A percentile compares a stretch with the other conserved stretches of the same genome.
Evolutionary conservation across 805 yeast species (phyloP).

Genomic region (Wickerhamomyces ciferrii): DNA sequence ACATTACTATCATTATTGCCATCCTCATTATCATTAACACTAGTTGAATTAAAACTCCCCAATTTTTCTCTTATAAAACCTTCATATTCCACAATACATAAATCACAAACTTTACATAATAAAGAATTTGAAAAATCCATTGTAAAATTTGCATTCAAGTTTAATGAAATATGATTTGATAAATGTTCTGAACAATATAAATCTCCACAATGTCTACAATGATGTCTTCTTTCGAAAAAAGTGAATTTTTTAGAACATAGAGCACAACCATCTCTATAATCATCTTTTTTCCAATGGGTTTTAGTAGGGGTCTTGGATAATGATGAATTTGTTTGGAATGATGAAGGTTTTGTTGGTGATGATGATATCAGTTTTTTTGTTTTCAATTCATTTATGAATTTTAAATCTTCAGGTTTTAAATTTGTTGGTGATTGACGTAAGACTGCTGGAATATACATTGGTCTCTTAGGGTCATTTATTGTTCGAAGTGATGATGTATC

Average conservation of each 20-base stretch:
- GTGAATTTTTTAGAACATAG: conserved; percentile 68
- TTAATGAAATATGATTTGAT: conserved; percentile 47
- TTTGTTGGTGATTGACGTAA: conserved; percentile 47
- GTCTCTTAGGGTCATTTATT: conserved; percentile 73
- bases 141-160: conserved; percentile 56
- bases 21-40: conserved; percentile 1
- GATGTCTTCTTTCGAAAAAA: conserved; percentile 75
- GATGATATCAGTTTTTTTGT: conserved; percentile 14
- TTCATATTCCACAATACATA: conserved; percentile 59
- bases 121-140: conserved; percentile 52
- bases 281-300: conserved; percentile 72
- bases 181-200: conserved; percentile 71
- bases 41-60: conserved; percentile 4
- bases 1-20: conserved; percentile 1
- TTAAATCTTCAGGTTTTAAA: conserved; percentile 33
- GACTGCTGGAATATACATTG: conserved; percentile 89
- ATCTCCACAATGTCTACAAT: conserved; percentile 83
- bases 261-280: conserved; percentile 55
- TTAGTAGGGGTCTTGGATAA: conserved; percentile 31
- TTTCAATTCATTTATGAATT: conserved; percentile 23
- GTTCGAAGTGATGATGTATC: conserved; percentile 3
- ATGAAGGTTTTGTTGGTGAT: conserved; percentile 19
- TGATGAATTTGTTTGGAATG: conserved; percentile 23
- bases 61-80: conserved; percentile 31
- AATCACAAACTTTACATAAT: conserved; percentile 64